Evolutionary conservation across 441 rosid species (phyloP).

Genomic region (Eruca vesicaria): DNA sequence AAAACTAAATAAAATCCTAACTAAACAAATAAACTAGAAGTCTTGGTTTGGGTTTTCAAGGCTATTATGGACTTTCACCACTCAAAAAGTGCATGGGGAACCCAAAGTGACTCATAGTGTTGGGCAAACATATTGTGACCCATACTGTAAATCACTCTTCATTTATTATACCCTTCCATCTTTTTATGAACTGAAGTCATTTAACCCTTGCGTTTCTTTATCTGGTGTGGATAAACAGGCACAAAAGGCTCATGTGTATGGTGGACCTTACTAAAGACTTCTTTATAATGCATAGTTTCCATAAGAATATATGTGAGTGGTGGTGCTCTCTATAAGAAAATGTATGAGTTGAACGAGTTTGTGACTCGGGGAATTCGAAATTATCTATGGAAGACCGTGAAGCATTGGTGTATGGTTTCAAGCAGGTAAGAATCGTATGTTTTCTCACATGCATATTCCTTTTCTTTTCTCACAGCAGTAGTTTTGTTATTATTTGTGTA

Average conservation of each 20-base stretch:
- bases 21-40: too few relatives aligned
- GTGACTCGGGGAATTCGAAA: conserved; percentile 86
- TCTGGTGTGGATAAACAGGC: conserved; percentile 50
- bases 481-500: too few relatives aligned
- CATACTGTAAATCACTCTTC: too few relatives aligned
- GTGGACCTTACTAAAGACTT: conserved; percentile 99
- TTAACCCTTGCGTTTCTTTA: conserved; percentile 9
- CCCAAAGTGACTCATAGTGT: too few relatives aligned
- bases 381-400: conserved; percentile 74
- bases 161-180: background rate
- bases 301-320: conserved; percentile 77
- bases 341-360: conserved; percentile 99
- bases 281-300: conserved; percentile 91
- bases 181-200: background rate
- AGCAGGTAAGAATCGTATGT: conserved; percentile 51
- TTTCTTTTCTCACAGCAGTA: conserved; percentile 1
- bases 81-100: too few relatives aligned
- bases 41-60: too few relatives aligned
- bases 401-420: conserved; percentile 96
- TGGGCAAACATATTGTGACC: too few relatives aligned
- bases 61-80: too few relatives aligned
- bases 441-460: background rate
- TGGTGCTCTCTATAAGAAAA: conserved; percentile 70
- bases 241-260: conserved; percentile 87
- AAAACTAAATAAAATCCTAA: too few relatives aligned